phyloP scores from a whole-genome alignment of 768 basidiomycete species.

The Hygrocybe coccinea region DNA sequence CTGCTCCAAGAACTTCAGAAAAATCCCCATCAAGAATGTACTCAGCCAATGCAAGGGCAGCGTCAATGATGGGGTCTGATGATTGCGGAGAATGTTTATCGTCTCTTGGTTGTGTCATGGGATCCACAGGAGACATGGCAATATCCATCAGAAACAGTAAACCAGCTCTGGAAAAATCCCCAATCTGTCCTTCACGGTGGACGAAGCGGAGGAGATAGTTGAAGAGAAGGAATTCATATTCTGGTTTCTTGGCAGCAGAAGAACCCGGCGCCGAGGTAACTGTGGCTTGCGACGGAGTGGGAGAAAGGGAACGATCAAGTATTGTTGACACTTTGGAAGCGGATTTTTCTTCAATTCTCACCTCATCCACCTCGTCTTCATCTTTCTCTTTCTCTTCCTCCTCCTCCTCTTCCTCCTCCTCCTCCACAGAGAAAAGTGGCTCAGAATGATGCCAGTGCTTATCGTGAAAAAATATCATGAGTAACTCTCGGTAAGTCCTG shows the following conservation, averaged over 20 bases:
- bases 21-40: conserved; percentile 97
- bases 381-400: conserved; percentile 49
- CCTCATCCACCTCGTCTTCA: conserved; percentile 36
- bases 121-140: conserved; percentile 78
- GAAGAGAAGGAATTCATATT: conserved; percentile 94
- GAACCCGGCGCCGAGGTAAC: conserved; percentile 46
- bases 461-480: conserved; percentile 97
- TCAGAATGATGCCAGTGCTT: conserved; percentile 82
- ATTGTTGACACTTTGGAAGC: conserved; percentile 35
- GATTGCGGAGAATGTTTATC: conserved; percentile 25
- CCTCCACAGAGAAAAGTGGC: conserved; percentile 69
- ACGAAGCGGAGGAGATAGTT: conserved; percentile 93
- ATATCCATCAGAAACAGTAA: conserved; percentile 93
- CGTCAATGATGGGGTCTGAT: conserved; percentile 74
- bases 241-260: conserved; percentile 56
- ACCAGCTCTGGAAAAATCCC: conserved; percentile 89
- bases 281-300: conserved; percentile 57
- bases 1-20: conserved; percentile 93
- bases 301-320: conserved; percentile 41
- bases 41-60: conserved; percentile 82
- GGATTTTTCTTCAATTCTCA: conserved; percentile 51
- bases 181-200: conserved; percentile 89
- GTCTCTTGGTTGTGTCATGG: conserved; percentile 39
- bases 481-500: conserved; percentile 77
- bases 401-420: conserved; percentile 65